Evolutionary conservation across 805 yeast species (phyloP).

Genomic region (Starmerella apicola): DNA sequence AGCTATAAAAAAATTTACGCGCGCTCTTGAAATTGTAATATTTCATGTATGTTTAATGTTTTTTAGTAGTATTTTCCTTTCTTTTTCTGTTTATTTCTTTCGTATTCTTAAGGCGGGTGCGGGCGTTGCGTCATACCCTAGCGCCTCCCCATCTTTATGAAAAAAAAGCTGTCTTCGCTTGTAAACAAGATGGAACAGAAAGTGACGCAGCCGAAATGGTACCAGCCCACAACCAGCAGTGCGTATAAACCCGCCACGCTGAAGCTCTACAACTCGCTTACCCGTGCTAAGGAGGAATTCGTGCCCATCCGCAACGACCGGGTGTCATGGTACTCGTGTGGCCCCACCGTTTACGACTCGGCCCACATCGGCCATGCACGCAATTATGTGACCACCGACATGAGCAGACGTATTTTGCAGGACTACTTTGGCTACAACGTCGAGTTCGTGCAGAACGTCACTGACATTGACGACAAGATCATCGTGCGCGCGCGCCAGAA

Average conservation of each 20-base stretch:
- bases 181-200: slow-evolving; percentile 17
- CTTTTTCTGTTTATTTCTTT: too few relatives aligned
- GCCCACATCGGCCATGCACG: slow-evolving; percentile 98
- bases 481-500: slow-evolving; percentile 88
- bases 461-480: slow-evolving; percentile 97
- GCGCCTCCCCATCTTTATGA: too few relatives aligned
- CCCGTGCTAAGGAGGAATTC: slow-evolving; percentile 68
- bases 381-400: slow-evolving; percentile 88
- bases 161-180: slow-evolving; percentile 3
- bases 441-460: slow-evolving; percentile 85
- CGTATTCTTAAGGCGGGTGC: too few relatives aligned
- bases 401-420: slow-evolving; percentile 76
- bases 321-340: slow-evolving; percentile 94
- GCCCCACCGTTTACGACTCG: slow-evolving; percentile 94
- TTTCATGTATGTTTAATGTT: too few relatives aligned
- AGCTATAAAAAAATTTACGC: too few relatives aligned
- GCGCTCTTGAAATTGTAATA: too few relatives aligned
- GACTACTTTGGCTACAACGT: slow-evolving; percentile 87
- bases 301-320: slow-evolving; percentile 48
- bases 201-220: slow-evolving; percentile 43
- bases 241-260: slow-evolving; percentile 32
- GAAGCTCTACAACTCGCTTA: slow-evolving; percentile 69
- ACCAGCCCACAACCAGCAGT: slow-evolving; percentile 27
- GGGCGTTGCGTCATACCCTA: too few relatives aligned
- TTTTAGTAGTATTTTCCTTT: too few relatives aligned